phyloP scores from a whole-genome alignment of 2,329 filamentous ascomycete species.

The Aureobasidium sp. region DNA sequence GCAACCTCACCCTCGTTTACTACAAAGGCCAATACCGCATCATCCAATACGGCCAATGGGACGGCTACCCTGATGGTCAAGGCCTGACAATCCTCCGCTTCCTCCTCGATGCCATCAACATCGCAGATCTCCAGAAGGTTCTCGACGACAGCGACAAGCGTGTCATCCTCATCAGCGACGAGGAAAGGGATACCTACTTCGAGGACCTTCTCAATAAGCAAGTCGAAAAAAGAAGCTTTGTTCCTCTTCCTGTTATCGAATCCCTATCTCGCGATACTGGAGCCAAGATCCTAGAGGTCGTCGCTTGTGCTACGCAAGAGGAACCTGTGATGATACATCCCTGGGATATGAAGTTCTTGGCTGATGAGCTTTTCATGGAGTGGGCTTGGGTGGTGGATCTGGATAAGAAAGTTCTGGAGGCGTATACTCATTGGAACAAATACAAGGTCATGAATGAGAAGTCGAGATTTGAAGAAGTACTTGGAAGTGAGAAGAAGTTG shows the following conservation, averaged over 20 bases:
- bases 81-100: slow-evolving; percentile 20
- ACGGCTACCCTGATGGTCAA: slow-evolving; percentile 22
- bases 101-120: slow-evolving; percentile 17
- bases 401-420: slow-evolving; percentile 16
- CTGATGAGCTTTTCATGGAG: slow-evolving; percentile 19
- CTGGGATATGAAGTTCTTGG: slow-evolving; percentile 17
- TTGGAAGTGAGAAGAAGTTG: not conserved
- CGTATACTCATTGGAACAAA: not conserved
- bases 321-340: slow-evolving; percentile 1
- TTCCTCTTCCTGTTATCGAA: not conserved
- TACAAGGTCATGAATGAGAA: not conserved
- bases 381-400: slow-evolving; percentile 23
- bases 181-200: not conserved
- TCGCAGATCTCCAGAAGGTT: slow-evolving; percentile 18
- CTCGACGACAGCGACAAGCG: slow-evolving; percentile 12
- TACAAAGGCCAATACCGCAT: slow-evolving; percentile 17
- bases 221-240: not conserved
- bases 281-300: not conserved
- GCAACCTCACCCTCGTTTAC: slow-evolving; percentile 18
- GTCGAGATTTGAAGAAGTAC: not conserved
- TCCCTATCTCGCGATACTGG: slow-evolving; percentile 9
- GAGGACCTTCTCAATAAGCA: not conserved
- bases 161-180: not conserved
- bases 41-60: slow-evolving; percentile 23
- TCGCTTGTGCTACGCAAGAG: not conserved